These are phyloP conservation scores for Pseudoscleropodium purum DNA, from an alignment of 225 moss, liverwort and hornwort species.

Conservation along the genomic window DNA sequence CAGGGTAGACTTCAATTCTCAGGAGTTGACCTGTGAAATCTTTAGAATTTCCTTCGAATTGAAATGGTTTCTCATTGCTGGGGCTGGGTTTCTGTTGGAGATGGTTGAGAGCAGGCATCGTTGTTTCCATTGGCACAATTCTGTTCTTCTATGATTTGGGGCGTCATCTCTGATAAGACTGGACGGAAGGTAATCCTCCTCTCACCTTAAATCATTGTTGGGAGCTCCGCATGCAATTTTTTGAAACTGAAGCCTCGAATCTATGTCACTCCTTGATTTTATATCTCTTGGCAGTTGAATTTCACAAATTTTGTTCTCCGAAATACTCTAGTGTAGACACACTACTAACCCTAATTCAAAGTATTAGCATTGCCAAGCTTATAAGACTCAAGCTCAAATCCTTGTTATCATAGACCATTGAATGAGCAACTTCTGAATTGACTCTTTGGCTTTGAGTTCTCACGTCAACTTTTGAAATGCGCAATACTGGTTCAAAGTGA, in stretches of 20 bases:
- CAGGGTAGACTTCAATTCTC: neutral
- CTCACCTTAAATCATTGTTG: neutral
- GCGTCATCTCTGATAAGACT: slow-evolving; percentile 63
- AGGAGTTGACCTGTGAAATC: neutral
- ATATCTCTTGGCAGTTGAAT: neutral
- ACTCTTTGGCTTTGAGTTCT: neutral
- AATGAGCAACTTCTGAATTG: neutral
- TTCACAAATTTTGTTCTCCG: neutral
- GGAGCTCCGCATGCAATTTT: neutral
- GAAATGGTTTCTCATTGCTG: neutral
- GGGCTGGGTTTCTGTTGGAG: neutral
- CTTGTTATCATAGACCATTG: neutral
- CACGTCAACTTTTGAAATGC: neutral
- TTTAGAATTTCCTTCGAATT: neutral
- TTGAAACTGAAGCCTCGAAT: neutral
- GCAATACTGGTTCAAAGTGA: neutral
- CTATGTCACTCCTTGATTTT: too few relatives aligned
- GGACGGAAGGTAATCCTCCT: slow-evolving; percentile 52
- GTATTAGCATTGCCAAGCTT: neutral
- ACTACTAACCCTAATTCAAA: neutral
- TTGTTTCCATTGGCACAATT: slow-evolving; percentile 77
- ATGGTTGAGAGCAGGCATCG: slow-evolving; percentile 50
- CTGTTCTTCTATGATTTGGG: slow-evolving; percentile 76
- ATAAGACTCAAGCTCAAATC: neutral
- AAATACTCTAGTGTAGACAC: neutral